Percentiles rank a stretch among this genome's conserved stretches.
Conservation (phyloP, 805 yeast genomes). For the Starmerella apis region DNA sequence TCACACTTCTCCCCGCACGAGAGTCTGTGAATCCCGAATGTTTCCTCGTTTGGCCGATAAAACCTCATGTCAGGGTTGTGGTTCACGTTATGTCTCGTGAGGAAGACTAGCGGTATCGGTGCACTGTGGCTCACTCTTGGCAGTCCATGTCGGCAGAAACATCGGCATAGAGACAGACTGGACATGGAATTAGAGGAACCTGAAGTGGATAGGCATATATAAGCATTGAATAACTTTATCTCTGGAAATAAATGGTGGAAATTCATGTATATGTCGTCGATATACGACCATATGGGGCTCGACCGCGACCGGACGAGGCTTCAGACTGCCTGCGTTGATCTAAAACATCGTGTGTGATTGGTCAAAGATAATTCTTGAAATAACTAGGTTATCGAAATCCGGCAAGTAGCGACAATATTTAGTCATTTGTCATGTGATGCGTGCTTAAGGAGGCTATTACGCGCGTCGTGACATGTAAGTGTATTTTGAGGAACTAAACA, state of each 20-base stretch:
- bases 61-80: neutral
- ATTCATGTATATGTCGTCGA: conserved; percentile 1
- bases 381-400: conserved; percentile 1
- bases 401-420: neutral
- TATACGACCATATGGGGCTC: neutral
- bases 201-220: neutral
- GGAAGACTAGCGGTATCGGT: conserved; percentile 2
- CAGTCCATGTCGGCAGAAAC: neutral
- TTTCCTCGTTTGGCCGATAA: neutral
- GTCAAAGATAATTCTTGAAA: conserved; percentile 1
- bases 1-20: neutral
- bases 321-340: neutral
- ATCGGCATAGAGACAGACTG: neutral
- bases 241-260: conserved; percentile 2
- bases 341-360: neutral
- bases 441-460: neutral
- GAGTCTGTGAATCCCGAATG: neutral
- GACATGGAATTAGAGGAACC: neutral
- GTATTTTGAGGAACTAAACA: neutral
- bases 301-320: neutral
- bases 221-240: neutral
- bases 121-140: neutral
- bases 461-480: neutral
- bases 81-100: neutral
- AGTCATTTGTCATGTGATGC: conserved; percentile 2